These are phyloP conservation scores for Malassezia globosa DNA, from an alignment of 1,284 basidiomycete genomes.

Conservation along the genomic window DNA sequence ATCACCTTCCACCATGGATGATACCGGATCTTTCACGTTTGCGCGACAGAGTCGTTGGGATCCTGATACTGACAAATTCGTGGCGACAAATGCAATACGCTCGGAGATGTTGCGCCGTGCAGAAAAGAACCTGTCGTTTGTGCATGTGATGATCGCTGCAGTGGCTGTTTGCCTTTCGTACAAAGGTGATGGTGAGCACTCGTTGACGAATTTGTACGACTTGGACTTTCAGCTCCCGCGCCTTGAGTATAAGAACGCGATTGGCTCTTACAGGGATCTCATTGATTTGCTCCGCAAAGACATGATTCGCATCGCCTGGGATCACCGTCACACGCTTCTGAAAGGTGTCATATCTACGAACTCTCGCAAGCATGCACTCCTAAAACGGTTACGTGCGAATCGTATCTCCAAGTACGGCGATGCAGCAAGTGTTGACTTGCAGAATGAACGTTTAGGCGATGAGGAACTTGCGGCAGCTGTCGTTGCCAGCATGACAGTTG, in stretches of 20 bases:
- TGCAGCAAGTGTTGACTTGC: neutral
- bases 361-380: conserved; percentile 11
- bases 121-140: conserved; percentile 57
- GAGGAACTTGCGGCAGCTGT: too few species aligned
- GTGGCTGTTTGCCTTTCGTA: conserved; percentile 50
- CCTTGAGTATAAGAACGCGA: conserved; percentile 72
- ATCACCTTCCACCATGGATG: neutral
- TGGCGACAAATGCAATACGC: neutral
- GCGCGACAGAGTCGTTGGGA: neutral
- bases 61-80: neutral
- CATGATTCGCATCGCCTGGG: conserved; percentile 41
- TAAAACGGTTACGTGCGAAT: conserved; percentile 14
- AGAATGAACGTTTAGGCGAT: too few species aligned
- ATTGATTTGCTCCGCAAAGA: conserved; percentile 41
- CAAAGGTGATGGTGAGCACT: conserved; percentile 52
- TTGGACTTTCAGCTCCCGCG: conserved; percentile 52
- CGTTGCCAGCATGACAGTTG: too few species aligned
- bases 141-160: conserved; percentile 67
- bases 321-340: conserved; percentile 36
- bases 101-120: conserved; percentile 50
- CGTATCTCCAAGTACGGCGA: conserved; percentile 1
- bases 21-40: neutral
- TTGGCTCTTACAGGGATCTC: conserved; percentile 55
- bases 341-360: conserved; percentile 32
- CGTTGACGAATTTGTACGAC: conserved; percentile 52